Conservation (phyloP, 2,329 filamentous ascomycete species). For the Cryphonectria nitschkei region DNA sequence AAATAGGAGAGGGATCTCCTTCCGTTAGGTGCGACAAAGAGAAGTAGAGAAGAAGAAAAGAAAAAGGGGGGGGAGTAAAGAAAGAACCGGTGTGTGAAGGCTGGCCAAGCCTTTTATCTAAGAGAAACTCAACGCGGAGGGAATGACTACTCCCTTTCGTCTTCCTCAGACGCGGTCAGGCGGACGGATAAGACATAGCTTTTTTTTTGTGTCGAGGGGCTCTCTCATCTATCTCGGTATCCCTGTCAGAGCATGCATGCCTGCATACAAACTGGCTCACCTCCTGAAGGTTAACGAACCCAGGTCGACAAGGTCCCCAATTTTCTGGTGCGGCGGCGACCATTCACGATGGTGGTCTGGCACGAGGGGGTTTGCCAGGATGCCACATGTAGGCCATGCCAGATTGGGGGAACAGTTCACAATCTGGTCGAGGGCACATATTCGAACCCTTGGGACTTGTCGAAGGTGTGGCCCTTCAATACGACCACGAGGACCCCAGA, state of each 20-base stretch:
- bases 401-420: neutral
- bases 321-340: slow-evolving; percentile 8
- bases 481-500: slow-evolving; percentile 5
- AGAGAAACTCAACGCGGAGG: neutral
- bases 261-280: neutral
- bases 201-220: neutral
- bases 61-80: neutral
- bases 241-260: slow-evolving; percentile 4
- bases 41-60: neutral
- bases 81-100: neutral
- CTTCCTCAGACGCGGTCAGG: slow-evolving; percentile 1
- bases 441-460: too few species aligned
- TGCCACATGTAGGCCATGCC: slow-evolving; percentile 16
- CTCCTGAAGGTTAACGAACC: neutral
- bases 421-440: neutral
- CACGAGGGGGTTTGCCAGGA: slow-evolving; percentile 3
- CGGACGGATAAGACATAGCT: neutral
- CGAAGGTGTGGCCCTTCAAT: neutral
- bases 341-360: slow-evolving; percentile 12
- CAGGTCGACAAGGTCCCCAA: slow-evolving; percentile 10
- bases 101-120: slow-evolving; percentile 20
- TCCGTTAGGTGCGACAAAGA: neutral
- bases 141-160: neutral
- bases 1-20: neutral
- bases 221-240: neutral